Base-by-base conservation (phyloP, 805 yeast species). In the Blastobotrys muscicola region DNA sequence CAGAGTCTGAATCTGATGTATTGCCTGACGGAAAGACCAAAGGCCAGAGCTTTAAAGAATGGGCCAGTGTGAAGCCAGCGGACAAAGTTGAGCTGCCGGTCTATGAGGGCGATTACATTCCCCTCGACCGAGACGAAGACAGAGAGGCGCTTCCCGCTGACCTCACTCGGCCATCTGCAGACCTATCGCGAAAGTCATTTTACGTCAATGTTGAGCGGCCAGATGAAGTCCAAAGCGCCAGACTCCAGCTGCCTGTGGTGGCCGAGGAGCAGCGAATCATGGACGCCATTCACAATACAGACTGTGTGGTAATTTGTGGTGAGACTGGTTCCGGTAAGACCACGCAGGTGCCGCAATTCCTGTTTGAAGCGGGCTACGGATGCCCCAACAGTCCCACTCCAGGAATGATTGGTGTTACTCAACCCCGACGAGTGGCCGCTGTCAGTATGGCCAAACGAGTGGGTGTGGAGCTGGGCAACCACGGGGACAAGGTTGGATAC, bases 321-420 rank as follows among this genome's bases (percentile, higher is more conserved):
- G 97, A 89, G 55, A 92, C 98, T 1, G 98, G 98, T 54, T 87
- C 97, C 2, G 98, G 98, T 64, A 92, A 92, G 61, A 92, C 98
- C 1, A 92, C 99, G 0, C 99, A 92, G 64, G 89, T 92, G 4
- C 98, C 99, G 0, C 99, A 92, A 60, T 92, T 92, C 56, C 64
- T 92, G 37, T 86, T 79, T 57, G 99, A 92, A 63, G 77, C 95
- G 0, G 97, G 97, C 1, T 90, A 82, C 58, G 97, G 96, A 4
- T 52, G 59, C 5, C 70, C 72, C 6, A 65, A 66, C 4, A 66
- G 77, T 5, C 77, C 76, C 6, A 76, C 78, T 9, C 90, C 95
- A 0, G 97, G 97, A 1, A 82, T 90, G 89, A 85, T 92, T 54
- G 98, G 97, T 45, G 72, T 92, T 16, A 92, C 99, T 0, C 98